These are phyloP conservation scores for Cyphellophora europaea DNA, from an alignment of 2,329 filamentous ascomycete genomes.

Conservation along the genomic window DNA sequence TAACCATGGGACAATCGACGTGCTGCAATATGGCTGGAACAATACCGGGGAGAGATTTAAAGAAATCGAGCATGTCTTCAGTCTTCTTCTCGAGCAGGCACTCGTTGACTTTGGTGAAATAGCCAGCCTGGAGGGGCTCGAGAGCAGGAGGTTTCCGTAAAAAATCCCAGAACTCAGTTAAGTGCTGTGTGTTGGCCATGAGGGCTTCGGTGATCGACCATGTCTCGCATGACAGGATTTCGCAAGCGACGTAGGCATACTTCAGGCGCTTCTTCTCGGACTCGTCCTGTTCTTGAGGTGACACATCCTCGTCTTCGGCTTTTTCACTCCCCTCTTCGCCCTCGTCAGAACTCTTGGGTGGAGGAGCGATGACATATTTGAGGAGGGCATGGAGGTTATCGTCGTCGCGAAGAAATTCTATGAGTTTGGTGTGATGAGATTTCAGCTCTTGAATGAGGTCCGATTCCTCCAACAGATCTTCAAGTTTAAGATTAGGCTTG, in stretches of 20 bases:
- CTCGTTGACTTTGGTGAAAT: constrained; percentile 98
- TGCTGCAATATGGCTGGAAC: constrained; percentile 81
- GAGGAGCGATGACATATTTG: constrained; percentile 81
- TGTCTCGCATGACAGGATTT: constrained; percentile 88
- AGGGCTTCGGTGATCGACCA: constrained; percentile 94
- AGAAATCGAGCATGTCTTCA: constrained; percentile 85
- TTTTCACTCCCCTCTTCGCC: constrained; percentile 28
- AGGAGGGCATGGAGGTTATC: constrained; percentile 75
- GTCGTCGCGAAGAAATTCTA: constrained; percentile 88
- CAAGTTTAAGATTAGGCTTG: constrained; percentile 85
- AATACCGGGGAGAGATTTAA: constrained; percentile 74
- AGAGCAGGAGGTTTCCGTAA: constrained; percentile 74
- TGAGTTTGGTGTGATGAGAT: constrained; percentile 93
- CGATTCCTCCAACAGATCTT: constrained; percentile 91
- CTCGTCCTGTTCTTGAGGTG: constrained; percentile 52
- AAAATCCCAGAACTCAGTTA: constrained; percentile 87
- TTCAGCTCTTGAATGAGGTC: constrained; percentile 97
- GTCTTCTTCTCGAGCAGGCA: constrained; percentile 97
- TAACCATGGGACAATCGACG: constrained; percentile 95
- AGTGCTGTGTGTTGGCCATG: constrained; percentile 68
- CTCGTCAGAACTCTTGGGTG: constrained; percentile 33
- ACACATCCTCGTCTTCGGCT: constrained; percentile 15
- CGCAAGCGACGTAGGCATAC: constrained; percentile 86
- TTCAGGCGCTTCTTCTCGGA: constrained; percentile 84
- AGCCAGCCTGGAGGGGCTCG: constrained; percentile 87